A percentile compares a stretch with the other conserved stretches of the same genome.
Conservation (phyloP, 257 asterid genomes). For the Prunella vulgaris region DNA sequence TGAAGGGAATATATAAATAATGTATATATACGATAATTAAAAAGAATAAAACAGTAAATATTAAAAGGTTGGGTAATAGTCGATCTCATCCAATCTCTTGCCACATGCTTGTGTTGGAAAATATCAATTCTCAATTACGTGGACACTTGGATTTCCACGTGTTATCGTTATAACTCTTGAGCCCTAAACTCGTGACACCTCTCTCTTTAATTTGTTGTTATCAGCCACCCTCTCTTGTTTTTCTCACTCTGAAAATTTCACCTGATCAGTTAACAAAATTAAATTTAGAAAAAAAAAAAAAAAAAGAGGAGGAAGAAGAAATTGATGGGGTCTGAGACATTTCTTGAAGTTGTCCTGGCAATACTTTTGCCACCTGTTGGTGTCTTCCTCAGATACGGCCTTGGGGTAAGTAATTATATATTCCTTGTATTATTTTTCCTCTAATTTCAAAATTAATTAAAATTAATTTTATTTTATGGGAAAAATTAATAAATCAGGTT, state of each 20-base stretch:
- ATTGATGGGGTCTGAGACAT: slow-evolving; percentile 81
- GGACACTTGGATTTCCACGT: no score
- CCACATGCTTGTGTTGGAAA: no score
- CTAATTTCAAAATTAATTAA: not conserved
- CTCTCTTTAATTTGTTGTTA: no score
- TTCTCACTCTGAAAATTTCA: not conserved
- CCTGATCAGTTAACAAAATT: not conserved
- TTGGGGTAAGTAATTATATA: slow-evolving; percentile 46
- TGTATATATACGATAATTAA: no score
- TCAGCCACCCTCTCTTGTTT: not conserved
- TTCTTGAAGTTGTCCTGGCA: slow-evolving; percentile 74
- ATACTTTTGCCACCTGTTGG: slow-evolving; percentile 89
- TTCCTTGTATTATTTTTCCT: not conserved
- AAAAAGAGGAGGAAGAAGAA: not conserved
- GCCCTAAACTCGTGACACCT: no score
- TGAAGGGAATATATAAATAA: no score
- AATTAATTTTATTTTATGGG: not conserved
- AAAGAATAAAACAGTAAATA: no score
- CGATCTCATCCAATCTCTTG: no score
- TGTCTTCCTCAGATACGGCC: slow-evolving; percentile 89
- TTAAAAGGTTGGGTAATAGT: no score
- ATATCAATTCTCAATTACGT: no score
- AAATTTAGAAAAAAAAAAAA: not conserved
- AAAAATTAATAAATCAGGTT: no score
- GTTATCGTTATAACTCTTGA: no score